Evolutionary conservation across 2,329 filamentous ascomycete species (phyloP), one percentile per base, ranked within the genome.

Genomic region (Penicillium sp.): DNA sequence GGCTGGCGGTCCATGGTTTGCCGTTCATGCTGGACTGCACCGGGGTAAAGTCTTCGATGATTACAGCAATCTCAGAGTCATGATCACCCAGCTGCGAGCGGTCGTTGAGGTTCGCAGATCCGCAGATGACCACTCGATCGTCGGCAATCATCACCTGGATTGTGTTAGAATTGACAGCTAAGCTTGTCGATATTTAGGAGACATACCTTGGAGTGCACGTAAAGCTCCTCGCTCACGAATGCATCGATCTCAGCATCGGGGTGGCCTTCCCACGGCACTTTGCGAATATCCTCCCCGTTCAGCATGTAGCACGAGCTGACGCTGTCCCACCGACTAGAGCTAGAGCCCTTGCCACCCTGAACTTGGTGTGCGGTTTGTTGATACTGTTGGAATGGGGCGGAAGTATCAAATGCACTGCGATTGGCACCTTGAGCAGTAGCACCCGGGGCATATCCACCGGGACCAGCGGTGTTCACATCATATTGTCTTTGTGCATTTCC

Each of bases 101-200:
- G 68, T 97, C 93, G 70, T 97, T 97, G 63, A 97, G 80, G 72
- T 97, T 97, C 58, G 89, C 90, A 21, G 87, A 91, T 15, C 91
- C 91, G 67, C 91, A 94, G 46, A 97, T 84, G 1, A 89, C 91
- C 41, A 91, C 82, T 47, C 86, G 85, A 70, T 97, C 93, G 67
- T 97, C 92, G 1, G 88, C 88, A 60, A 97, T 93, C 60, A 94
- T 81, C 47, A 80, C 71, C 77, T 80, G 49, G 15, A 30, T 39
- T 15, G 15, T 45, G 42, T 68, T 58, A 61, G 56, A 51, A 12
- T 17, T 10, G 34, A 39, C 44, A 36, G 30, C 9, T 47, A 8
- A 23, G 17, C 18, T 42, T 24, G 21, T 26, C 17, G 24, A 13
- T 20, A 10, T 29, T n/a, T 15, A 6, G 29, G 3, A 20, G 47